Evolutionary conservation across 495 filamentous ascomycete genomes (phyloP), one percentile per base, ranked within the genome.

Genomic region (Xylaria longipes): DNA sequence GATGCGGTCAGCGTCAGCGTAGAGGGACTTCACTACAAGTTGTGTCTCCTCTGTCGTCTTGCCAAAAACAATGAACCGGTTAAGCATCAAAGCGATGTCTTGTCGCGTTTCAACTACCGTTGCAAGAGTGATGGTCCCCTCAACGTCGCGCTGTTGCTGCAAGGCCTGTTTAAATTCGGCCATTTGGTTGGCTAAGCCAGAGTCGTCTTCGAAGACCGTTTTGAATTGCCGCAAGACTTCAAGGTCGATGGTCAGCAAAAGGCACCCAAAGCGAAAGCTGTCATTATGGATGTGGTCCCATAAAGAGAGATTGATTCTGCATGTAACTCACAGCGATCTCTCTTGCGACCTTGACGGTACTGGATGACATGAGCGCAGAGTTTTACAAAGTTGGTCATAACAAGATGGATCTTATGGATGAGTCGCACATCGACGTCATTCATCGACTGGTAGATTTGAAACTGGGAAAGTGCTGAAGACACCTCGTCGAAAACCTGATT

Each of bases 1-100:
- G n/a, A 78, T 65, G 35, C 73, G 69, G 37, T 74, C 45, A 37
- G 71, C 65, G 3, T 79, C 75, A 60, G 63, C 63, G 25, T 69
- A 71, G 39, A 80, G 50, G 35, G 60, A 29, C 56, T 35, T 43
- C 1, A 71, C 68, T 20, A 65, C 41, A 14, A 46, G 61, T 25
- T 68, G 46, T 12, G 68, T 71, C 68, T 71, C 68, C 48, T 74
- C 58, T 0, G 50, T 61, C 4, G 62, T 66, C 54, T 71, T 74
- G 35, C 62, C 61, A 29, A 48, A 71, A 15, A 48, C 61, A 62
- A n/a, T 25, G 4, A 41, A 17, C 11, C 39, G 39, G 17, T 41
- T n/a, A 15, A 62, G 31, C 31, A 62, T 22, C 25, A 12, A 15
- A 4, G 11, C 25, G 48, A 71, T 25, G n/a, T 66, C 69, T 52